These are phyloP conservation scores for Proliferodiscus dingleyae DNA, from an alignment of 2,329 filamentous ascomycete genomes.

Conservation along the genomic window DNA sequence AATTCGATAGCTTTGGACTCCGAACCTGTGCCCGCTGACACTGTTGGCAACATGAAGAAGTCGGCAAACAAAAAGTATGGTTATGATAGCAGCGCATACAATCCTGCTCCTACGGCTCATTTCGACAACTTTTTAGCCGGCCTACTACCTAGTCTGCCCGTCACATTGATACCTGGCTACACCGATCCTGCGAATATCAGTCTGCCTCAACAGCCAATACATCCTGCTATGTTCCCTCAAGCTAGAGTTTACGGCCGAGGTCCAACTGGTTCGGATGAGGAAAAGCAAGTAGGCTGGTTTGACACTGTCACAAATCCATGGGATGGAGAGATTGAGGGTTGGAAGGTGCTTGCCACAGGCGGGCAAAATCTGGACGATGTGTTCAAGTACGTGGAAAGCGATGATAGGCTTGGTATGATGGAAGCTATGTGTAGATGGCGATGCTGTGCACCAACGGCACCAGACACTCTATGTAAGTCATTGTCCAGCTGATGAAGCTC, in stretches of 20 bases:
- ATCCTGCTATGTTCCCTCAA: constrained; percentile 82
- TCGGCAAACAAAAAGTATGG: constrained; percentile 74
- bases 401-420: constrained; percentile 81
- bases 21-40: constrained; percentile 27
- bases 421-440: constrained; percentile 92
- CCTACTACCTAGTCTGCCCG: constrained; percentile 77
- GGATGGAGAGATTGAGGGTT: constrained; percentile 86
- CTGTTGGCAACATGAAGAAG: constrained; percentile 30
- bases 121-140: constrained; percentile 79
- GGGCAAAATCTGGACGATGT: constrained; percentile 94
- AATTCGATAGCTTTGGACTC: constrained; percentile 61
- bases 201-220: constrained; percentile 88
- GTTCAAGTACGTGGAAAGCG: constrained; percentile 79
- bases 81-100: constrained; percentile 86
- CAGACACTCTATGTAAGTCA: constrained; percentile 83
- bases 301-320: constrained; percentile 90
- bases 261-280: constrained; percentile 31
- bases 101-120: constrained; percentile 75
- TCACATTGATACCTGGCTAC: constrained; percentile 82
- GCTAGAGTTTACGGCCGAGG: constrained; percentile 61
- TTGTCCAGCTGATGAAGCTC: background rate
- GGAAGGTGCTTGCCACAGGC: constrained; percentile 78
- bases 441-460: constrained; percentile 85
- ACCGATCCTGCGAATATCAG: constrained; percentile 84
- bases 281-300: constrained; percentile 64